Conservation (phyloP, 2,329 filamentous ascomycete species). For the Stachybotrys chlorohalonatus region DNA sequence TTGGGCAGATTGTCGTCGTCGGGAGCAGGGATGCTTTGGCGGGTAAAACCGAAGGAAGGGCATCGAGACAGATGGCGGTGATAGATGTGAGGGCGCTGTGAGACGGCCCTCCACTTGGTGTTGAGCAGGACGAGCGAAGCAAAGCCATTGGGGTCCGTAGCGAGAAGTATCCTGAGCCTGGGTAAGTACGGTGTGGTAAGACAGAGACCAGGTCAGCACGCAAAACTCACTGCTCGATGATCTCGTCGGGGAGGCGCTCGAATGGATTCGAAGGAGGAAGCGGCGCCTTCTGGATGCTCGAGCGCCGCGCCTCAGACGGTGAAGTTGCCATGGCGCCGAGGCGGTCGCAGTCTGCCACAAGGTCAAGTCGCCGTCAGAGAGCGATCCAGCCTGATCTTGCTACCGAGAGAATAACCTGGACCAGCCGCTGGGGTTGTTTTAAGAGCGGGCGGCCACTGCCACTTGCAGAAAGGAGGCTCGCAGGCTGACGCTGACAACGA, state of each 20-base stretch:
- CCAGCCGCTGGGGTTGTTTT: too few species aligned
- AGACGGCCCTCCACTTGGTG: constrained; percentile 54
- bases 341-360: constrained; percentile 5
- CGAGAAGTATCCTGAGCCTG: constrained; percentile 45
- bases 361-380: too few species aligned
- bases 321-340: constrained; percentile 21
- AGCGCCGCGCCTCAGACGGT: constrained; percentile 17
- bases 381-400: too few species aligned
- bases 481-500: not conserved
- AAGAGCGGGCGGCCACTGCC: too few species aligned
- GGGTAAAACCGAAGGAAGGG: constrained; percentile 46
- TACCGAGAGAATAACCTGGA: too few species aligned
- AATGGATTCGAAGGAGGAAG: constrained; percentile 30
- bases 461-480: not conserved
- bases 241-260: constrained; percentile 55
- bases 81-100: constrained; percentile 56
- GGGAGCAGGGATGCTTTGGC: constrained; percentile 27
- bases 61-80: constrained; percentile 52
- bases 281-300: constrained; percentile 24
- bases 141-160: constrained; percentile 53
- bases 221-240: constrained; percentile 52
- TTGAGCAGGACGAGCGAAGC: constrained; percentile 59
- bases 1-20: constrained; percentile 43
- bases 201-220: not conserved
- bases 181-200: not conserved